Conservation (phyloP, 2,329 filamentous ascomycete species). For the Talaromyces sp. region DNA sequence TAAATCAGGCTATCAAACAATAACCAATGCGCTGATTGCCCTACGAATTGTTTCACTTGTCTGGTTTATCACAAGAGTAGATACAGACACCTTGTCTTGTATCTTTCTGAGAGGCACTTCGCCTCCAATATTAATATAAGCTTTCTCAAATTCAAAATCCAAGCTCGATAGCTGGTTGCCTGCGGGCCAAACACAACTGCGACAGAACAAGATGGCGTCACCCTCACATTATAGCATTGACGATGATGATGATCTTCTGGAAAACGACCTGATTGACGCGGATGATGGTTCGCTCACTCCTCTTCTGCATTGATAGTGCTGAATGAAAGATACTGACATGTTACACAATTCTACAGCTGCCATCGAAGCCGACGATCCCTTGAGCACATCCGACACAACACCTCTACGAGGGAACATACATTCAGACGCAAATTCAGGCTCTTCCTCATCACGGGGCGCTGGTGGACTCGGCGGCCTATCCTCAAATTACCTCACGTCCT, state of each 20-base stretch:
- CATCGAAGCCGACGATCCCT: slow-evolving; percentile 88
- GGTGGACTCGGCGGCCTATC: slow-evolving; percentile 48
- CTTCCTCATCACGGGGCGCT: slow-evolving; percentile 39
- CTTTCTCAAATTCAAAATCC: neutral
- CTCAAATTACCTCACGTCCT: slow-evolving; percentile 80
- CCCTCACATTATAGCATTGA: slow-evolving; percentile 51
- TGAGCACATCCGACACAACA: slow-evolving; percentile 68
- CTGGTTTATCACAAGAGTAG: neutral
- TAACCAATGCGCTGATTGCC: neutral
- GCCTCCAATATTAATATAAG: neutral
- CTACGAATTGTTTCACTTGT: neutral
- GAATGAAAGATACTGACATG: neutral
- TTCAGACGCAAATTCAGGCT: slow-evolving; percentile 41
- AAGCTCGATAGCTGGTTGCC: slow-evolving; percentile 8
- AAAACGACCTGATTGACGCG: slow-evolving; percentile 73
- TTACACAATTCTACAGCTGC: slow-evolving; percentile 47
- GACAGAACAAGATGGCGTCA: slow-evolving; percentile 16
- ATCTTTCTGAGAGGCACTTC: neutral
- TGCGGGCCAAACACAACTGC: neutral
- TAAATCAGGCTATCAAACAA: neutral
- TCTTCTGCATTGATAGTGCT: neutral
- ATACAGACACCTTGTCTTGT: neutral
- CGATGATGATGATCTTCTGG: slow-evolving; percentile 59
- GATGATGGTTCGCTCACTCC: slow-evolving; percentile 61
- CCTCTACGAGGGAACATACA: slow-evolving; percentile 83